Percentiles rank a stretch among this genome's conserved stretches.
Evolutionary conservation across 1,284 basidiomycete species (phyloP).

Genomic region (Microbotryomycetes sp.): DNA sequence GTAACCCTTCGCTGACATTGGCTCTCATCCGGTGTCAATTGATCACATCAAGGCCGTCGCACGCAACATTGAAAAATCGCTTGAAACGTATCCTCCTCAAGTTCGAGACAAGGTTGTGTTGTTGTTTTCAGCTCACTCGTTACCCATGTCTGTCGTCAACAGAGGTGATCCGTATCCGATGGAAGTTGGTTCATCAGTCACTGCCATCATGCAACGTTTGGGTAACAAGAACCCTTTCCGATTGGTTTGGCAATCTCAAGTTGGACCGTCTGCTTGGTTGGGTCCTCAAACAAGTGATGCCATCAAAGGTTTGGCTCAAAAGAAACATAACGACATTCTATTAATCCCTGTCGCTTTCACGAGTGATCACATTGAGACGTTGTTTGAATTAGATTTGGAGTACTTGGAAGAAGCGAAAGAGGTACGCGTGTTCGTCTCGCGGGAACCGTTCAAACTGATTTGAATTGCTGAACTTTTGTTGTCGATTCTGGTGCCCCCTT

Average conservation of each 20-base stretch:
- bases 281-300: slow-evolving; percentile 92
- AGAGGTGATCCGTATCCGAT: slow-evolving; percentile 95
- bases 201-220: slow-evolving; percentile 76
- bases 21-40: neutral
- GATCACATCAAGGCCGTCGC: slow-evolving; percentile 63
- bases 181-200: slow-evolving; percentile 90
- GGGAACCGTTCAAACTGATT: too few relatives aligned
- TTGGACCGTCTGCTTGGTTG: slow-evolving; percentile 97
- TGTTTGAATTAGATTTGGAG: slow-evolving; percentile 94
- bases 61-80: slow-evolving; percentile 74
- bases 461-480: too few relatives aligned
- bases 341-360: slow-evolving; percentile 97
- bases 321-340: slow-evolving; percentile 79
- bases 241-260: slow-evolving; percentile 96
- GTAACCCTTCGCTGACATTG: neutral
- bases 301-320: slow-evolving; percentile 82
- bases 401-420: slow-evolving; percentile 84
- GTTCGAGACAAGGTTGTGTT: slow-evolving; percentile 67
- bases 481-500: too few relatives aligned
- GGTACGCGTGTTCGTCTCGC: too few relatives aligned
- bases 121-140: slow-evolving; percentile 89
- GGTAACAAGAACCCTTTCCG: slow-evolving; percentile 76
- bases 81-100: slow-evolving; percentile 70
- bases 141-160: slow-evolving; percentile 95
- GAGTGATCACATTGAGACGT: slow-evolving; percentile 96